Conservation (phyloP, 768 basidiomycete genomes). For the Macrolepiota albuminosa region DNA sequence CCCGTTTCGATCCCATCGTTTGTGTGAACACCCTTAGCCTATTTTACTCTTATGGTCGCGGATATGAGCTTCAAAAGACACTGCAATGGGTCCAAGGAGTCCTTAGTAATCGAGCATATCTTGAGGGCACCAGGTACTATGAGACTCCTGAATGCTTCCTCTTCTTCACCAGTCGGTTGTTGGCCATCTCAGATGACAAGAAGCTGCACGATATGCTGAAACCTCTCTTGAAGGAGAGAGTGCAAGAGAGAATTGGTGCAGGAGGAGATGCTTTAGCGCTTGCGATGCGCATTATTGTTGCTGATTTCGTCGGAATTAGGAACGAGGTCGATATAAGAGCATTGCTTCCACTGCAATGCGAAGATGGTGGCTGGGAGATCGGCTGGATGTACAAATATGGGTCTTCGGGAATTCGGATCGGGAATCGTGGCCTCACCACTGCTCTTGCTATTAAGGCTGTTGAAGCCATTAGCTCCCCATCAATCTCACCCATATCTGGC, state of each 20-base stretch:
- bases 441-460: conserved; percentile 51
- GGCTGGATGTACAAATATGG: conserved; percentile 58
- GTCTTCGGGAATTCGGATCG: conserved; percentile 40
- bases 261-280: conserved; percentile 50
- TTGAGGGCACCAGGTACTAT: conserved; percentile 54
- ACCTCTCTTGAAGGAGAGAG: conserved; percentile 37
- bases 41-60: conserved; percentile 47
- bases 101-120: conserved; percentile 47
- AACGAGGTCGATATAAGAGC: conserved; percentile 40
- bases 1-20: conserved; percentile 50
- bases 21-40: conserved; percentile 46
- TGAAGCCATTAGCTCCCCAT: conserved; percentile 18
- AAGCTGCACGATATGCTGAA: conserved; percentile 32
- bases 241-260: conserved; percentile 45
- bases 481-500: conserved; percentile 13
- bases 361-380: conserved; percentile 52
- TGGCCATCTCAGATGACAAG: conserved; percentile 27
- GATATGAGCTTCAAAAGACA: conserved; percentile 37
- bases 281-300: conserved; percentile 49
- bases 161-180: conserved; percentile 44
- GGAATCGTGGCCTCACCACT: conserved; percentile 52
- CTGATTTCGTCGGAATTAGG: conserved; percentile 33
- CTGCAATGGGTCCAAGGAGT: conserved; percentile 46
- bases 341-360: conserved; percentile 43
- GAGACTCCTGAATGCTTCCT: conserved; percentile 48